Conservation (phyloP, 139 green algal species). For the Gonium pectorale region DNA sequence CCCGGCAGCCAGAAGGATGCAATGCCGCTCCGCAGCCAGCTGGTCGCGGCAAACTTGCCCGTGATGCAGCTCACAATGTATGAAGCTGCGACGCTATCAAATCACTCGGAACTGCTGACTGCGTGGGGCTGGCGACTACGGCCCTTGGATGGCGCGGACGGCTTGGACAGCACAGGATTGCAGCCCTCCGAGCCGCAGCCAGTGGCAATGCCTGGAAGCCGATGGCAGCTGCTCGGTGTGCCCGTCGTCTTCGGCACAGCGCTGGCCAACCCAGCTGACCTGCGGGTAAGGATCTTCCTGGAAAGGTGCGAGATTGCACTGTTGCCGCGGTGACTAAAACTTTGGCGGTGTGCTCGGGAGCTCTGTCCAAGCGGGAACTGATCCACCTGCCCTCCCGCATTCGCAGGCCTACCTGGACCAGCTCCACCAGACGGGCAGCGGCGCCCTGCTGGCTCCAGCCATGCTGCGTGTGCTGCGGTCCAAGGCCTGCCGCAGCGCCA, state of each 20-base stretch:
- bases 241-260: slow-evolving; percentile 58
- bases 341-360: too few species aligned
- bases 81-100: not conserved
- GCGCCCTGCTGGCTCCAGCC: slow-evolving; percentile 49
- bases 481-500: slow-evolving; percentile 82
- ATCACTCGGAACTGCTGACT: not conserved
- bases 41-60: too few species aligned
- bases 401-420: slow-evolving; percentile 73
- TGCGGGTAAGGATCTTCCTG: slow-evolving; percentile 61
- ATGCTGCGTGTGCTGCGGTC: slow-evolving; percentile 69
- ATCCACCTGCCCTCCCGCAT: not conserved
- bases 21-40: too few species aligned
- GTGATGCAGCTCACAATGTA: not conserved
- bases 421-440: slow-evolving; percentile 59
- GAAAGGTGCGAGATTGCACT: too few species aligned
- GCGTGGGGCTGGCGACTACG: slow-evolving; percentile 31
- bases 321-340: too few species aligned
- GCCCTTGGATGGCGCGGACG: too few species aligned
- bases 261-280: slow-evolving; percentile 62
- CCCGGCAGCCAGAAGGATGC: too few species aligned
- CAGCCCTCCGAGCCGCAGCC: too few species aligned
- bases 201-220: too few species aligned
- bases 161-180: too few species aligned
- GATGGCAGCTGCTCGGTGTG: slow-evolving; percentile 57
- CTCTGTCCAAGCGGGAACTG: too few species aligned